These are phyloP conservation scores for Xanthoconium stramineum DNA, from an alignment of 768 basidiomycete species.

Conservation along the genomic window DNA sequence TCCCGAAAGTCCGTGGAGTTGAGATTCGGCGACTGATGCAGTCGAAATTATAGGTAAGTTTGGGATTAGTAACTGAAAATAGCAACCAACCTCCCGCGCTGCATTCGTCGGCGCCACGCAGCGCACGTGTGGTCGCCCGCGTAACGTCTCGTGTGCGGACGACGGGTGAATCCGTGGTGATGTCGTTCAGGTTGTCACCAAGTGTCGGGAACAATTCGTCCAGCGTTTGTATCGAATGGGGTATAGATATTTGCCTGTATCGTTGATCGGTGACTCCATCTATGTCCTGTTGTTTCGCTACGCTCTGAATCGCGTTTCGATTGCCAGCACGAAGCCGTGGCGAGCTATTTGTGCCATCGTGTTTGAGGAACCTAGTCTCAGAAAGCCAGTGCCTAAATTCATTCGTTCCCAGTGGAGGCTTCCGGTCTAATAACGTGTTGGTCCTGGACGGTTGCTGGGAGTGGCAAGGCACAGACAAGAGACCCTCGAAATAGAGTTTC, in stretches of 20 bases:
- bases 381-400: slow-evolving; percentile 33
- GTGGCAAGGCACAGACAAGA: slow-evolving; percentile 24
- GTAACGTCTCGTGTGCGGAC: slow-evolving; percentile 13
- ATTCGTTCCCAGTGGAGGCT: slow-evolving; percentile 14
- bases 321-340: slow-evolving; percentile 9
- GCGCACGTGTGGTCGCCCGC: slow-evolving; percentile 7
- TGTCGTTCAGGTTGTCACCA: slow-evolving; percentile 1
- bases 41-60: slow-evolving; percentile 4
- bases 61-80: slow-evolving; percentile 7
- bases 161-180: slow-evolving; percentile 28
- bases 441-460: slow-evolving; percentile 12
- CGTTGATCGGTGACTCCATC: slow-evolving; percentile 6
- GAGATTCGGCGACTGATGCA: slow-evolving; percentile 12
- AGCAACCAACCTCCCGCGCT: slow-evolving; percentile 12
- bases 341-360: slow-evolving; percentile 11
- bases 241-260: slow-evolving; percentile 5
- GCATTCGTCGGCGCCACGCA: slow-evolving; percentile 6
- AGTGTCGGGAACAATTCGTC: slow-evolving; percentile 28
- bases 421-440: slow-evolving; percentile 10
- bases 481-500: slow-evolving; percentile 45
- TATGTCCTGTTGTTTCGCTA: slow-evolving; percentile 8
- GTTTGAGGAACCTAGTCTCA: slow-evolving; percentile 26
- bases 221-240: slow-evolving; percentile 14
- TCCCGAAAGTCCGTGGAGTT: slow-evolving; percentile 26
- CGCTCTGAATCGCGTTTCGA: slow-evolving; percentile 9